Evolutionary conservation across 2,329 filamentous ascomycete genomes (phyloP).

Genomic region (Fusarium agapanthi): DNA sequence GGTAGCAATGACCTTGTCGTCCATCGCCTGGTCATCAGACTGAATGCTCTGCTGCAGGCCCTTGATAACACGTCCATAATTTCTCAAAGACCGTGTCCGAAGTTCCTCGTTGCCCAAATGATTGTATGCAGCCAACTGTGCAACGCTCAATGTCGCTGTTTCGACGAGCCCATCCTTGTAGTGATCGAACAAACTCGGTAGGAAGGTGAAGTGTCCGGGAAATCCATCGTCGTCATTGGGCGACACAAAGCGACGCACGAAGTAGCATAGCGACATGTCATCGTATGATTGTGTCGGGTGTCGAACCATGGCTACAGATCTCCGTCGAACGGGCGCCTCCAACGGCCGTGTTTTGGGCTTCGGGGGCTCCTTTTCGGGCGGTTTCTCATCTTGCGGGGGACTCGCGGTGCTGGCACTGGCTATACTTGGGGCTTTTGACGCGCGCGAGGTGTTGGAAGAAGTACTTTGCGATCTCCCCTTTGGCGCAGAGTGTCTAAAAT

Average conservation of each 20-base stretch:
- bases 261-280: slow-evolving; percentile 46
- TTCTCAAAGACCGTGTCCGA: slow-evolving; percentile 40
- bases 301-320: slow-evolving; percentile 14
- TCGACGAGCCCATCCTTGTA: slow-evolving; percentile 43
- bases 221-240: slow-evolving; percentile 43
- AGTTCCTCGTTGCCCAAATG: slow-evolving; percentile 43
- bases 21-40: slow-evolving; percentile 36
- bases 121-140: slow-evolving; percentile 48
- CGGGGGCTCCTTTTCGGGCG: background rate
- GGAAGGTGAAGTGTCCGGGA: slow-evolving; percentile 46
- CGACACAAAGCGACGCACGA: slow-evolving; percentile 47
- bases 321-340: background rate
- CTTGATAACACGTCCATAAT: slow-evolving; percentile 43
- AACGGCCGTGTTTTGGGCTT: background rate
- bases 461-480: slow-evolving; percentile 4
- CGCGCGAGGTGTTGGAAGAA: background rate
- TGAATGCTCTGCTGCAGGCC: slow-evolving; percentile 42
- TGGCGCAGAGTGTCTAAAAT: slow-evolving; percentile 42
- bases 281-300: slow-evolving; percentile 32
- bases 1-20: slow-evolving; percentile 45
- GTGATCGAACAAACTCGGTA: slow-evolving; percentile 43
- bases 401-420: background rate
- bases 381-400: background rate
- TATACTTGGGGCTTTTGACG: background rate
- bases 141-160: slow-evolving; percentile 46